Percentiles rank a stretch among this genome's conserved stretches.
Conservation (phyloP, 1,284 basidiomycete species). For the Ustanciosporium gigantosporum region DNA sequence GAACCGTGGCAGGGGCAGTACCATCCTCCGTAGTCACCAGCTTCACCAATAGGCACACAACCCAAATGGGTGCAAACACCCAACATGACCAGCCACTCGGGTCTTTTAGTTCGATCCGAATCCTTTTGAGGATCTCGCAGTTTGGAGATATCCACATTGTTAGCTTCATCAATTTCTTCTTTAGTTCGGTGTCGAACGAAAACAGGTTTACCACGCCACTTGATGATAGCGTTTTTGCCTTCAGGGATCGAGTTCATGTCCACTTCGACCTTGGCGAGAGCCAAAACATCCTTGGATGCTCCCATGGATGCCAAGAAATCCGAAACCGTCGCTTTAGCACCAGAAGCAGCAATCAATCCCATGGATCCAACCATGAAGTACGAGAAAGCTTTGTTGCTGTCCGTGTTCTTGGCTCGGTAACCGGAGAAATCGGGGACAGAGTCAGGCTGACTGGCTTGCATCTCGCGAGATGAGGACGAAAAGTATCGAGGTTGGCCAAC, state of each 20-base stretch:
- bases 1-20: constrained; percentile 86
- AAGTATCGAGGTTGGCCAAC: constrained; percentile 48
- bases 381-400: constrained; percentile 79
- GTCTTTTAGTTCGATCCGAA: constrained; percentile 84
- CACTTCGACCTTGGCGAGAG: constrained; percentile 96
- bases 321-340: constrained; percentile 88
- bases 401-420: constrained; percentile 74
- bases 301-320: constrained; percentile 96
- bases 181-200: constrained; percentile 96
- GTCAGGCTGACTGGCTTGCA: constrained; percentile 41
- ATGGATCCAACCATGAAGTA: constrained; percentile 98
- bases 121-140: constrained; percentile 93
- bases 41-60: constrained; percentile 94
- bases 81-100: constrained; percentile 76
- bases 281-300: constrained; percentile 95
- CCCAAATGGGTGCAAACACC: constrained; percentile 94
- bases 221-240: constrained; percentile 71
- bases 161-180: constrained; percentile 91
- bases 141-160: constrained; percentile 77
- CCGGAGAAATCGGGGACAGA: constrained; percentile 85
- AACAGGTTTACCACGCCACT: constrained; percentile 98
- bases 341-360: constrained; percentile 89
- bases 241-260: constrained; percentile 89
- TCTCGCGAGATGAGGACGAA: constrained; percentile 48
- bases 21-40: constrained; percentile 85